Conservation (phyloP, 768 basidiomycete species). For the Termitomyces sp. region DNA sequence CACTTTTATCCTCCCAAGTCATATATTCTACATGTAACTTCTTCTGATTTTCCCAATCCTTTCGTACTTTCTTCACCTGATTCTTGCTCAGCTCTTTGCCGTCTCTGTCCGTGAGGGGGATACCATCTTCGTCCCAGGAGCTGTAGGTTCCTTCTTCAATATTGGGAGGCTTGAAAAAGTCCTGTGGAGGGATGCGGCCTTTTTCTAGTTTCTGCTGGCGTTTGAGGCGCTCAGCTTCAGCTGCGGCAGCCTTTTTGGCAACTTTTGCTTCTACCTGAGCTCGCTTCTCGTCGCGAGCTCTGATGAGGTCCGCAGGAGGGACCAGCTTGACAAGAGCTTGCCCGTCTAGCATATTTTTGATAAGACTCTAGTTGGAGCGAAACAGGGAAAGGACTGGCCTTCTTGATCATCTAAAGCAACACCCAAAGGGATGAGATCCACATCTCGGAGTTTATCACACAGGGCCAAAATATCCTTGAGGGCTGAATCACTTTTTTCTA, state of each 20-base stretch:
- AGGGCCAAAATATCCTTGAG: conserved; percentile 79
- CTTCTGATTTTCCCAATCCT: conserved; percentile 67
- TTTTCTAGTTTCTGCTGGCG: conserved; percentile 79
- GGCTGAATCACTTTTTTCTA: conserved; percentile 58
- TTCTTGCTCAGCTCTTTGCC: conserved; percentile 86
- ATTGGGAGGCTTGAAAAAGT: conserved; percentile 83
- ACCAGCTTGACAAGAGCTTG: conserved; percentile 92
- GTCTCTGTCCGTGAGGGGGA: conserved; percentile 80
- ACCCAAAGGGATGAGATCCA: conserved; percentile 88
- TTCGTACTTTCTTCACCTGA: conserved; percentile 68
- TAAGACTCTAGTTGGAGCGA: neutral
- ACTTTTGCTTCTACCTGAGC: conserved; percentile 69
- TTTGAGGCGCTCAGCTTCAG: conserved; percentile 61
- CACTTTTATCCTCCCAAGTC: conserved; percentile 28
- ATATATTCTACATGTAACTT: conserved; percentile 80
- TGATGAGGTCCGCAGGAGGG: conserved; percentile 73
- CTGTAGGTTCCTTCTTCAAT: conserved; percentile 67
- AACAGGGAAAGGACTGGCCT: conserved; percentile 39
- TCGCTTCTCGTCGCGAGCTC: conserved; percentile 84
- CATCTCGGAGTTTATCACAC: conserved; percentile 86
- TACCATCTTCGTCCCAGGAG: conserved; percentile 79
- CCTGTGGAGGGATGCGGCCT: conserved; percentile 66
- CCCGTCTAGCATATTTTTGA: conserved; percentile 57
- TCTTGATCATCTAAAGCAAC: conserved; percentile 97
- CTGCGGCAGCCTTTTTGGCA: conserved; percentile 69